Conservation (phyloP, 1,139 yeast genomes). For the Arxiozyma slooffiae region DNA sequence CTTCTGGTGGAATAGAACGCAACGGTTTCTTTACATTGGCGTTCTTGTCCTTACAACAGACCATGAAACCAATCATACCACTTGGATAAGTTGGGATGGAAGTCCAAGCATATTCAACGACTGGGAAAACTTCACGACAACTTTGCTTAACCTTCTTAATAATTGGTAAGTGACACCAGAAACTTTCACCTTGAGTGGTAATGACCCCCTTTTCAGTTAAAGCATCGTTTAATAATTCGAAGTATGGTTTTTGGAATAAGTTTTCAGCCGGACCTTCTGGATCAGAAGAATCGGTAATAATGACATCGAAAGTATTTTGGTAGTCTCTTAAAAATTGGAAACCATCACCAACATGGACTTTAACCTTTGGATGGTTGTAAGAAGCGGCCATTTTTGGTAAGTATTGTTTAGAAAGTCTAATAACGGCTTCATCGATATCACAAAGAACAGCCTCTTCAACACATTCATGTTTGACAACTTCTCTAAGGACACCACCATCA, state of each 20-base stretch:
- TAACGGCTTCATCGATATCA: slow-evolving; percentile 88
- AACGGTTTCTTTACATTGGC: slow-evolving; percentile 58
- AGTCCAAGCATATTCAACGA: slow-evolving; percentile 78
- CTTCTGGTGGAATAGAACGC: slow-evolving; percentile 53
- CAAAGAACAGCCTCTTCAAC: slow-evolving; percentile 82
- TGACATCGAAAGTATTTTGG: slow-evolving; percentile 68
- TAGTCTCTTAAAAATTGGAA: slow-evolving; percentile 78
- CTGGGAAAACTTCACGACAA: slow-evolving; percentile 74
- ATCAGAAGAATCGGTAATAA: slow-evolving; percentile 88
- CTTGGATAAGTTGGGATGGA: slow-evolving; percentile 90
- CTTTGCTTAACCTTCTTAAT: slow-evolving; percentile 66
- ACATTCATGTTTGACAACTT: slow-evolving; percentile 73
- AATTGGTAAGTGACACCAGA: slow-evolving; percentile 78
- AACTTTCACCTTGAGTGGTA: slow-evolving; percentile 84
- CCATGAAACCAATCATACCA: slow-evolving; percentile 92
- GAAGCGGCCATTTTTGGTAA: slow-evolving; percentile 78
- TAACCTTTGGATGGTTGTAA: slow-evolving; percentile 71
- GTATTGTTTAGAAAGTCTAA: slow-evolving; percentile 68
- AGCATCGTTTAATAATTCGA: slow-evolving; percentile 67
- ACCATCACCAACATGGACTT: slow-evolving; percentile 81
- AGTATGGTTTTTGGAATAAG: slow-evolving; percentile 79
- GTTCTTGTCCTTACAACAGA: slow-evolving; percentile 63
- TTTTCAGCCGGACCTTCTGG: slow-evolving; percentile 96
- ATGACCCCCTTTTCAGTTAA: slow-evolving; percentile 81
- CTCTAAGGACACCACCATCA: slow-evolving; percentile 93